Conservation (phyloP, 2,329 filamentous ascomycete species). For the Colletotrichum spinosum region DNA sequence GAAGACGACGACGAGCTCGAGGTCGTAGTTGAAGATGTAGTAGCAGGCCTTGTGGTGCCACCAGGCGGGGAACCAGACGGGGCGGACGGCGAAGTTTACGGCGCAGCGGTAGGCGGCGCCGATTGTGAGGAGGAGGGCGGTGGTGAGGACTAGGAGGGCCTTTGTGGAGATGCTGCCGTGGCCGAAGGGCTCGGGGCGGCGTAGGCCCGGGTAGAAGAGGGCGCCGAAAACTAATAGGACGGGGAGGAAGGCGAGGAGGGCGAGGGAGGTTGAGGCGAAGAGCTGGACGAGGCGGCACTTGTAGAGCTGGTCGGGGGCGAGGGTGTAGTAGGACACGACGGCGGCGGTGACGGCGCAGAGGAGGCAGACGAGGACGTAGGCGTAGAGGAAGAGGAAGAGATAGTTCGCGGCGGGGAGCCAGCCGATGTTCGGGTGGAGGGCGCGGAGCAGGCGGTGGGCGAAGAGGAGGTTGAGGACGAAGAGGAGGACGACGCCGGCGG, state of each 20-base stretch:
- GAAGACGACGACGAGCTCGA: constrained; percentile 78
- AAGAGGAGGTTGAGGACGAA: constrained; percentile 85
- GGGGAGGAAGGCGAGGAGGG: constrained; percentile 71
- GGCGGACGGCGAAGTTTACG: constrained; percentile 65
- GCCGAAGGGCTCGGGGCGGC: constrained; percentile 64
- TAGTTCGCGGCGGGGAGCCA: constrained; percentile 69
- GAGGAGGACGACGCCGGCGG: constrained; percentile 79
- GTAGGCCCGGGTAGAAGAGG: constrained; percentile 50
- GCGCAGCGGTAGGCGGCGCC: constrained; percentile 78
- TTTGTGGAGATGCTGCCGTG: constrained; percentile 75
- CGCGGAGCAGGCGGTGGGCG: constrained; percentile 79
- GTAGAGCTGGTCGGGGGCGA: constrained; percentile 59
- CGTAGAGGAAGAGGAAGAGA: constrained; percentile 69
- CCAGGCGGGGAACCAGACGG: constrained; percentile 66
- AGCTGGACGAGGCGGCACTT: constrained; percentile 75
- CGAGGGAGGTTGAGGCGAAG: constrained; percentile 72
- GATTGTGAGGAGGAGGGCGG: constrained; percentile 70
- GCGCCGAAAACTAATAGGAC: constrained; percentile 64
- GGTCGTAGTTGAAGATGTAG: constrained; percentile 82
- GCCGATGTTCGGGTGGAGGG: constrained; percentile 76
- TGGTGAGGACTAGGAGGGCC: constrained; percentile 70
- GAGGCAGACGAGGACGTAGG: constrained; percentile 68
- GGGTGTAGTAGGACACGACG: constrained; percentile 76
- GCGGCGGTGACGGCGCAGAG: constrained; percentile 74
- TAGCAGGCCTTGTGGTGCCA: constrained; percentile 79